Evolutionary conservation across 768 basidiomycete species (phyloP), one percentile per base, ranked within the genome.

Genomic region (Pleurotus citrinopileatus): DNA sequence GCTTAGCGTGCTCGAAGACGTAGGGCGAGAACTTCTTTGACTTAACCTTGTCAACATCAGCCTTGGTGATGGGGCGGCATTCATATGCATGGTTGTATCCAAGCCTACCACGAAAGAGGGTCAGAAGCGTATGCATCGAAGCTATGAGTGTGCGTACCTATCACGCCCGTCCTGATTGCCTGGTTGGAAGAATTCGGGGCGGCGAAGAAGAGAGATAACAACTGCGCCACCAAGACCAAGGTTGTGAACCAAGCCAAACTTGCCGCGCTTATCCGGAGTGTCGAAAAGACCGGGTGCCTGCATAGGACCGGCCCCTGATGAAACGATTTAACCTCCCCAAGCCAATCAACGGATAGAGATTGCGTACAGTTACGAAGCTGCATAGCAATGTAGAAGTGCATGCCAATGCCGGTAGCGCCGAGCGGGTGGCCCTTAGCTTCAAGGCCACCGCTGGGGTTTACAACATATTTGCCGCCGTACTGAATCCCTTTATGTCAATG

Each of bases 391-490:
- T 89, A 91, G 68, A 91, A 91, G 64, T 92, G 89, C 90, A 91
- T 91, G 23, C 86, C 89, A 12, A 92, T 70, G 1, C 90, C 90
- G 15, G 87, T 91, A 1, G 90, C 89, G 34, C 90, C 89, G 17
- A 92, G 77, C 2, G 91, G 91, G 63, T 93, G 89, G 2, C 91
- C 91, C 63, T 92, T 94, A n/a, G 89, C 88, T 63, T 94, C 89
- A 13, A 94, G 76, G 0, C 91, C 91, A 22, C 91, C 91, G 47
- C 86, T 89, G 0, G 91, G 89, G 59, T 94, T 93, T 29, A 94
- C 71, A 15, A 94, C 88, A 46, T 81, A 94, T 67, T 90, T 89
- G 3, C 92, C 91, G 17, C 88, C 91, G 55, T 90, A 91, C 87
- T 89, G 51, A 6, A 55, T 10, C 40, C 17, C 13, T 26, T 47